These are phyloP conservation scores for Whalleya microplaca DNA, from an alignment of 2,329 filamentous ascomycete species.

Conservation along the genomic window DNA sequence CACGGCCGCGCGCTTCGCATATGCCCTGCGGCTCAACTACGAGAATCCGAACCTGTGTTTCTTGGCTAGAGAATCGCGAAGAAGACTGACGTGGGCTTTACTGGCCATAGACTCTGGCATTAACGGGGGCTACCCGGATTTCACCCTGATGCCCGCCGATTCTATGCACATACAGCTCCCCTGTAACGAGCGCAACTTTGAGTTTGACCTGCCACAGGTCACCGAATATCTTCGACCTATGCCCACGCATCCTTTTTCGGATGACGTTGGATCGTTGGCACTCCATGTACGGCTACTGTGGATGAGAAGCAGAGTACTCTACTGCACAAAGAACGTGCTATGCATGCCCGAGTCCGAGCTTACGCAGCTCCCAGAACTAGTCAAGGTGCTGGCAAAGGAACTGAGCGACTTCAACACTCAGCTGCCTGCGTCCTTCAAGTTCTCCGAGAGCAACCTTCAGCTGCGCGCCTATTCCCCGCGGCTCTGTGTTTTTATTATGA, in stretches of 20 bases:
- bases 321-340: slow-evolving; percentile 53
- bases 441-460: slow-evolving; percentile 59
- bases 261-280: slow-evolving; percentile 59
- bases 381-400: slow-evolving; percentile 51
- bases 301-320: slow-evolving; percentile 57
- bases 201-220: slow-evolving; percentile 60
- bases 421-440: slow-evolving; percentile 59
- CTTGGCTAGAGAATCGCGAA: slow-evolving; percentile 36
- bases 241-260: slow-evolving; percentile 49
- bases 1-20: slow-evolving; percentile 50
- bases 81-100: slow-evolving; percentile 51
- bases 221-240: slow-evolving; percentile 52
- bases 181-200: slow-evolving; percentile 55
- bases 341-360: slow-evolving; percentile 49
- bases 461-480: slow-evolving; percentile 60
- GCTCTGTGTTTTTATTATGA: slow-evolving; percentile 62
- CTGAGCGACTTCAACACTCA: slow-evolving; percentile 56
- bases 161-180: slow-evolving; percentile 51
- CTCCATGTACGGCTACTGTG: slow-evolving; percentile 60
- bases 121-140: slow-evolving; percentile 50
- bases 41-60: slow-evolving; percentile 52
- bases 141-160: slow-evolving; percentile 49
- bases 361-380: slow-evolving; percentile 48
- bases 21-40: slow-evolving; percentile 53
- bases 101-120: slow-evolving; percentile 53